Base-by-base conservation (phyloP, 345 rosid species). In the Cardamine occulta region DNA sequence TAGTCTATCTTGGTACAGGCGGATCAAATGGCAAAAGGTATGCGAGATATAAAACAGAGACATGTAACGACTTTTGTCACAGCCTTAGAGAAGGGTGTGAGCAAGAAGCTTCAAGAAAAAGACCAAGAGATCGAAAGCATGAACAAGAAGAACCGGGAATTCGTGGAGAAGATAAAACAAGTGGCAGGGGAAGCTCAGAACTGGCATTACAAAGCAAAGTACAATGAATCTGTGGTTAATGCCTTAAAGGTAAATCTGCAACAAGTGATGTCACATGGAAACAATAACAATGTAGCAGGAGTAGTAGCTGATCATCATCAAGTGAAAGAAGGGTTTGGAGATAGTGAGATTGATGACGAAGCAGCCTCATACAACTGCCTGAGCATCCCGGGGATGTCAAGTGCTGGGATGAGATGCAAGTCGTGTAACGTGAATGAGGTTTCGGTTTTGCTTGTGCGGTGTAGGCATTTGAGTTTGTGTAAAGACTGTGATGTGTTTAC, bases 391-490 rank as follows among this genome's bases (percentile, higher is more conserved):
- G 73, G 72, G 47, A 35, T 82, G 60, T 49, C 83, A 1, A 73
- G 62, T 5, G 77, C 48, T 77, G 82, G 63, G 24, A 70, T 85
- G 86, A 76, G 72, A 47, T 93, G 98, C 83, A 82, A 82, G 77
- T 87, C 84, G 21, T 93, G 98, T 85, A 89, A 85, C 39, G 66
- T 56, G 15, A 86, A 75, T 82, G 97, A 90, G 74, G 91, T 86
- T 17, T 82, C 88, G 23, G 66, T 93, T 24, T 82, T 93, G 81
- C 81, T 93, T 70, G 82, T 88, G 80, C 98, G 95, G 29, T 93
- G 98, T 75, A 89, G 93, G 85, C 98, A 93, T 67, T 79, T 93
- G 54, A 90, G 98, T 82, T 81, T 93, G 48, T 90, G 98, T 84
- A 85, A 80, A 84, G 90, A 89, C 8, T 93, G 97, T 74, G 89